Conservation (phyloP, 2,329 filamentous ascomycete genomes). For the Penicillium concentricum region DNA sequence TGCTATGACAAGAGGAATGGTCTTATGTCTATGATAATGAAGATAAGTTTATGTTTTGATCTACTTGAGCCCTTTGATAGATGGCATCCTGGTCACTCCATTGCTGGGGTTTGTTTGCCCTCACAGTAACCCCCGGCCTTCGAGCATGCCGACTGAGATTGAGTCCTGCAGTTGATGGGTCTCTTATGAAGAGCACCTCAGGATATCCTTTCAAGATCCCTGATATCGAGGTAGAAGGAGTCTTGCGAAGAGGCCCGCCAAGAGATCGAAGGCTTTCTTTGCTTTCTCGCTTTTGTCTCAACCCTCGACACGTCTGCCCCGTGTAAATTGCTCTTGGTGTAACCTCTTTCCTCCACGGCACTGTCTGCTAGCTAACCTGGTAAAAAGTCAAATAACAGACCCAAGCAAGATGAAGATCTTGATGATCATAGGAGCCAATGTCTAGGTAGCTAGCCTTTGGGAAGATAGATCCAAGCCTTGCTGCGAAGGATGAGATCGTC, state of each 20-base stretch:
- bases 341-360: neutral
- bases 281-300: neutral
- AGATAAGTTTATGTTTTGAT: conserved; percentile 18
- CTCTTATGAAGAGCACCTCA: neutral
- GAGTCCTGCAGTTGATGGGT: neutral
- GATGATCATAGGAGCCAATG: neutral
- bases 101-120: neutral
- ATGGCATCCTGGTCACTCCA: neutral
- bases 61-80: neutral
- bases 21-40: conserved; percentile 28
- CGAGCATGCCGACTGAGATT: neutral
- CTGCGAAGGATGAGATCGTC: neutral
- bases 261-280: neutral
- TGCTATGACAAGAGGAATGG: conserved; percentile 27
- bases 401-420: too few species aligned
- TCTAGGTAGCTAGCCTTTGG: neutral
- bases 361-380: neutral
- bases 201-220: neutral
- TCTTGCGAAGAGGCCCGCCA: neutral
- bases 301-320: neutral
- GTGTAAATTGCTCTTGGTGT: neutral
- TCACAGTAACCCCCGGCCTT: neutral
- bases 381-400: neutral
- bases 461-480: neutral
- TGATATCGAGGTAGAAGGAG: neutral